phyloP scores from a whole-genome alignment of 2,329 filamentous ascomycete species.

The Aspergillus aculeatus region DNA sequence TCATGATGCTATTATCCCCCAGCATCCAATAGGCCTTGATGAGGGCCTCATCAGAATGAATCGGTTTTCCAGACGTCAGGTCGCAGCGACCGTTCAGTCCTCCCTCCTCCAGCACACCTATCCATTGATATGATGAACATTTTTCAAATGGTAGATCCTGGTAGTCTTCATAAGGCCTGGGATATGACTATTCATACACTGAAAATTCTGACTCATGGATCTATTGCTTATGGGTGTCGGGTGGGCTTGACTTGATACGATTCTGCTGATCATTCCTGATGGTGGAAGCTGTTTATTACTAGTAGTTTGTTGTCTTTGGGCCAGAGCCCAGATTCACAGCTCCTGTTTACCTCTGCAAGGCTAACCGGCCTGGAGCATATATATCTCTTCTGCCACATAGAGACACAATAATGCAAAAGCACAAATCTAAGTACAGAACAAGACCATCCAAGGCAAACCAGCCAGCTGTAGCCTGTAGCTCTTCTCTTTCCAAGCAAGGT shows the following conservation, averaged over 20 bases:
- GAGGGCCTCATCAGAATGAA: not conserved
- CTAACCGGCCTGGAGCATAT: no score
- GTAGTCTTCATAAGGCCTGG: conserved; percentile 24
- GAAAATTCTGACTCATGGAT: conserved; percentile 36
- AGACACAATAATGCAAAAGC: no score
- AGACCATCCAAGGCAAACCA: not conserved
- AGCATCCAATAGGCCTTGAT: not conserved
- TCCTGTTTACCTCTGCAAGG: no score
- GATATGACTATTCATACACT: conserved; percentile 42
- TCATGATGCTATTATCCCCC: not conserved
- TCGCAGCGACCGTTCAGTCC: not conserved
- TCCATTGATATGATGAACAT: conserved; percentile 34
- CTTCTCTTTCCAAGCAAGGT: no score
- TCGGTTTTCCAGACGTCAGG: not conserved
- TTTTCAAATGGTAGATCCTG: conserved; percentile 33
- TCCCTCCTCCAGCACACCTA: not conserved
- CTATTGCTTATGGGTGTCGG: not conserved
- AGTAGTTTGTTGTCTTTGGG: no score
- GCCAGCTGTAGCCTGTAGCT: not conserved
- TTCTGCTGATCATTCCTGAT: not conserved
- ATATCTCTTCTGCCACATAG: no score
- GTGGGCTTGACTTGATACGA: not conserved
- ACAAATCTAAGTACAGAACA: not conserved
- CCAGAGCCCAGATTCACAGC: no score
- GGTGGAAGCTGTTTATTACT: no score